phyloP scores from a whole-genome alignment of 345 rosid species.

The Gossypium arboreum region DNA sequence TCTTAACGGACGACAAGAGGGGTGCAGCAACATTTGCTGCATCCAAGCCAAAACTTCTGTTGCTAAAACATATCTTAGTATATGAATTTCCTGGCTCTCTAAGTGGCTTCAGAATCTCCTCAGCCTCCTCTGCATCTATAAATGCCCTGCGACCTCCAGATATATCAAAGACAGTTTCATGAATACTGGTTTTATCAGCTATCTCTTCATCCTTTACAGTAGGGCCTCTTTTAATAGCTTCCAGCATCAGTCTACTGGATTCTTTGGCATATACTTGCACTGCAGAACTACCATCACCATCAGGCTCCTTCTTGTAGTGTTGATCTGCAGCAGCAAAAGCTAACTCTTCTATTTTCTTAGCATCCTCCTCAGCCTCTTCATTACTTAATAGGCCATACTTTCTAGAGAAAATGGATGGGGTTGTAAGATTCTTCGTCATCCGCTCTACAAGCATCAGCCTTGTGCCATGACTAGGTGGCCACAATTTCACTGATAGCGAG shows the following conservation, averaged over 20 bases:
- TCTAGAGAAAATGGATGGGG: slow-evolving; percentile 7
- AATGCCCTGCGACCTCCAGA: slow-evolving; percentile 2
- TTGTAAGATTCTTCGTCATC: slow-evolving; percentile 3
- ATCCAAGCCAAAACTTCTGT: not conserved
- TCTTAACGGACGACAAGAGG: not conserved
- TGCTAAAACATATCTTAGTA: slow-evolving; percentile 8
- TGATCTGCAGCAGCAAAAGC: not conserved
- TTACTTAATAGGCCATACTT: not conserved
- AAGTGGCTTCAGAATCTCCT: not conserved
- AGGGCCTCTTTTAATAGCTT: slow-evolving; percentile 8
- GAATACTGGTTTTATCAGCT: not conserved
- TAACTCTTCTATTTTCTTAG: not conserved
- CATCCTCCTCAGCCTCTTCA: slow-evolving; percentile 3
- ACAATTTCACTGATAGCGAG: not conserved
- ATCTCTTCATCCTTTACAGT: not conserved
- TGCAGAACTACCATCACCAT: slow-evolving; percentile 1
- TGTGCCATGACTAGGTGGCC: slow-evolving; percentile 3
- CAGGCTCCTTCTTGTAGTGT: slow-evolving; percentile 1
- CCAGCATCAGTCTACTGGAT: slow-evolving; percentile 4
- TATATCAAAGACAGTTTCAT: not conserved
- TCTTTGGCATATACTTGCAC: slow-evolving; percentile 5
- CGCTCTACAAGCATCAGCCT: slow-evolving; percentile 7
- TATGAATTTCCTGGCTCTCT: slow-evolving; percentile 7
- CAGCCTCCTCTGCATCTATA: not conserved
- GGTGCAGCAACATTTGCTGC: slow-evolving; percentile 3